Conservation (phyloP, 805 yeast species). For the Candida pini region DNA sequence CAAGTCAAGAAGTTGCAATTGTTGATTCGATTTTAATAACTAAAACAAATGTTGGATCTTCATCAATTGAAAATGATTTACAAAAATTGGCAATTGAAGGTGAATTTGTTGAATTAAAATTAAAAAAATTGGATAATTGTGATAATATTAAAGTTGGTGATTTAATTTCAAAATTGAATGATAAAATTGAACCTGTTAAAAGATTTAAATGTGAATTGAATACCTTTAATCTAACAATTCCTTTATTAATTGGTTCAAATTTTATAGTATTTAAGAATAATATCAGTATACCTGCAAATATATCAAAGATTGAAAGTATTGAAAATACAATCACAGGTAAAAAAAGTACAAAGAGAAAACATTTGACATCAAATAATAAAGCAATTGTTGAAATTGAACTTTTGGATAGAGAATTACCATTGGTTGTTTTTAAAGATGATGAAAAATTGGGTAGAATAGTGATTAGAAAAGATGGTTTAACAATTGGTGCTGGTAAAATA, state of each 20-base stretch:
- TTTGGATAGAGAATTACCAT: constrained; percentile 43
- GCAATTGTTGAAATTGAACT: constrained; percentile 56
- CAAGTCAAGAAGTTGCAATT: constrained; percentile 39
- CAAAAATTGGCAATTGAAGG: constrained; percentile 44
- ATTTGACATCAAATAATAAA: constrained; percentile 52
- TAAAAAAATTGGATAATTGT: constrained; percentile 28
- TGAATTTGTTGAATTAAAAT: constrained; percentile 45
- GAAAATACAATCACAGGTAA: constrained; percentile 28
- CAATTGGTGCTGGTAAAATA: constrained; percentile 48
- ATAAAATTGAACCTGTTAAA: constrained; percentile 37
- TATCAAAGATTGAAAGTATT: constrained; percentile 39
- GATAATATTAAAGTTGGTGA: constrained; percentile 62
- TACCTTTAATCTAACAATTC: constrained; percentile 64
- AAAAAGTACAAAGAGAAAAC: constrained; percentile 47
- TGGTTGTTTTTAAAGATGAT: constrained; percentile 43
- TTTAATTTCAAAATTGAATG: constrained; percentile 37
- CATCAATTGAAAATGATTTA: constrained; percentile 11
- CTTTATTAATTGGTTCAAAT: constrained; percentile 75
- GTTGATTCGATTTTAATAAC: constrained; percentile 33
- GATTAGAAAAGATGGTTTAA: constrained; percentile 60
- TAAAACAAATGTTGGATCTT: constrained; percentile 21
- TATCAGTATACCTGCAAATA: constrained; percentile 62
- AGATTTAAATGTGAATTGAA: constrained; percentile 51
- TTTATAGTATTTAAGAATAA: constrained; percentile 74
- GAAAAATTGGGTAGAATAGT: constrained; percentile 61